A percentile compares a stretch with the other conserved stretches of the same genome.
These are phyloP conservation scores for Nowakowskiella sp. DNA, from an alignment of 192 early-diverging fungal genomes.

Conservation along the genomic window DNA sequence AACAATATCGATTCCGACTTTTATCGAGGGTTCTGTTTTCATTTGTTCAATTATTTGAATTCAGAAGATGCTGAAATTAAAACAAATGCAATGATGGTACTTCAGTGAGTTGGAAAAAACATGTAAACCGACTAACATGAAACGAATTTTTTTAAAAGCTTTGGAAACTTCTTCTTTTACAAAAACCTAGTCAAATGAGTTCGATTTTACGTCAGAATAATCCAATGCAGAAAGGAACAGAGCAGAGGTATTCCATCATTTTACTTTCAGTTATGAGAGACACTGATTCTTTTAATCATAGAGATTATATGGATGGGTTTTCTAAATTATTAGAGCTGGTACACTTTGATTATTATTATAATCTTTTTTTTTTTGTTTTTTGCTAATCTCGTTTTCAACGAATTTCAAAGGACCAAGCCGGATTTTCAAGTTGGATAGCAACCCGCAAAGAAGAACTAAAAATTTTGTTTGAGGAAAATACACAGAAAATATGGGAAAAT, in stretches of 20 bases:
- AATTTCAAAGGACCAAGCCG: constrained; percentile 36
- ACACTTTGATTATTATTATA: constrained; percentile 6
- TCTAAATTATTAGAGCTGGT: constrained; percentile 46
- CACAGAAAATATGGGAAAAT: constrained; percentile 50
- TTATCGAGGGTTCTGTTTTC: constrained; percentile 49
- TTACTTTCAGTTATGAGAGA: constrained; percentile 21
- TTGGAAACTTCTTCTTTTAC: constrained; percentile 53
- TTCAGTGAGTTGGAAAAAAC: not conserved
- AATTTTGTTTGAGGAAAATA: constrained; percentile 45
- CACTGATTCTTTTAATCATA: constrained; percentile 30
- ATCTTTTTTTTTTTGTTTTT: constrained; percentile 3
- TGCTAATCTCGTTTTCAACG: too few relatives aligned
- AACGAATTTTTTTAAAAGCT: constrained; percentile 25
- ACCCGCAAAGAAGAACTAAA: constrained; percentile 42
- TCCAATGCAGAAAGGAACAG: too few relatives aligned
- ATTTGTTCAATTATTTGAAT: constrained; percentile 48
- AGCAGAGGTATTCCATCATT: constrained; percentile 29
- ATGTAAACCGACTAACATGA: not conserved
- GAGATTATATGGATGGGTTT: constrained; percentile 50
- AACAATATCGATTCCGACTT: constrained; percentile 57
- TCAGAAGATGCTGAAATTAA: constrained; percentile 30
- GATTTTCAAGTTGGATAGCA: constrained; percentile 52
- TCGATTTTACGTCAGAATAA: constrained; percentile 30
- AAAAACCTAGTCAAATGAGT: constrained; percentile 41
- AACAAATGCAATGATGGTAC: constrained; percentile 38